Evolutionary conservation across 352 stramenopile genomes (phyloP), one percentile per base, ranked within the genome.

Genomic region (Phytophthora citrophthora): DNA sequence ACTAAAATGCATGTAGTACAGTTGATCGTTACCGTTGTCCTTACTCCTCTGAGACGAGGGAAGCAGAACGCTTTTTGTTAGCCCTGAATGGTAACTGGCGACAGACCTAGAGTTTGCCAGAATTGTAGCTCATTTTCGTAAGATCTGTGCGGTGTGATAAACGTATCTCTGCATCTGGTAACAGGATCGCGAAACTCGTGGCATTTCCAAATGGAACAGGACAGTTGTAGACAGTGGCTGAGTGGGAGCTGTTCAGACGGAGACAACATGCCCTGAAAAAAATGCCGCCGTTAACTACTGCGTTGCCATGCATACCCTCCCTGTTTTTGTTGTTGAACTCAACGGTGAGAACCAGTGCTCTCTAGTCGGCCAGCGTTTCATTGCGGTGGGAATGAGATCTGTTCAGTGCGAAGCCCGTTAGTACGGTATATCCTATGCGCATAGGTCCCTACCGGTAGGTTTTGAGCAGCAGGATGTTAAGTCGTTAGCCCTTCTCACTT

Each of bases 401-500:
- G 16, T 44, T 55, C 48, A 54, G 47, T 32, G 31, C 29, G 23
- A 24, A 38, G 26, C 46, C n/a, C 46, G 27, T 13, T 40, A 27
- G 24, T 51, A 15, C 20, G 20, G 20, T 20, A 20, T 20, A 20
- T 2, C 20, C 20, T 20, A 20, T 20, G 20, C 20, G 38, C n/a
- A 24, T 47, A 40, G 38, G 15, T 13, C 1, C 7, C 18, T 9
- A 29, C n/a, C 15, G 53, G 27, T 29, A 27, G 41, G 10, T 23
- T 11, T 52, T 39, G 15, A 39, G 9, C 20, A 36, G 12, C 43
- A 48, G 4, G 5, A 43, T 55, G 54, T 65, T 65, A 65, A 65
- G 39, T 70, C 39, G 41, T 47, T 57, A 15, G 9, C 34, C 12
- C 18, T 18, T 41, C 55, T 66, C 55, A 70, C 26, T 70, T 62